Evolutionary conservation across 352 stramenopile genomes (phyloP).

Genomic region (Phytophthora macrochlamydospora): DNA sequence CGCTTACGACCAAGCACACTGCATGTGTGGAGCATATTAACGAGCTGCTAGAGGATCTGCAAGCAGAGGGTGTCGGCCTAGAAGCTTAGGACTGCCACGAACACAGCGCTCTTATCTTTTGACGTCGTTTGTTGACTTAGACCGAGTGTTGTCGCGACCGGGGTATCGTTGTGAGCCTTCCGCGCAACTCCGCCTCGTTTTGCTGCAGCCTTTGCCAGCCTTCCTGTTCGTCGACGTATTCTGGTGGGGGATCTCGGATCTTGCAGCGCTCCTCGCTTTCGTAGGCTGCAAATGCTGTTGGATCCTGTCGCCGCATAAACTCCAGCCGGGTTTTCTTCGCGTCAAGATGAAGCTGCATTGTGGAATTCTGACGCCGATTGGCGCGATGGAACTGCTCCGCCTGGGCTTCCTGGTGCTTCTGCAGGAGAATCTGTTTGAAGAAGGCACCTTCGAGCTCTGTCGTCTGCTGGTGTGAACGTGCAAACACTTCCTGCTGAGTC

Average conservation of each 20-base stretch:
- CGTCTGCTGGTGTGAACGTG: slow-evolving; percentile 17
- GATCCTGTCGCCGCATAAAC: slow-evolving; percentile 71
- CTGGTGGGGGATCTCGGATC: slow-evolving; percentile 56
- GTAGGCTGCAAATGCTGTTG: slow-evolving; percentile 52
- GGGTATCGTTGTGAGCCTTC: slow-evolving; percentile 57
- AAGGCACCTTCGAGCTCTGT: slow-evolving; percentile 45
- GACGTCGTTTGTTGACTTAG: neutral
- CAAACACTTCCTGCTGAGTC: slow-evolving; percentile 59
- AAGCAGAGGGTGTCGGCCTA: slow-evolving; percentile 60
- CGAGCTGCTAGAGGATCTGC: slow-evolving; percentile 75
- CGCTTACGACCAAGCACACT: slow-evolving; percentile 61
- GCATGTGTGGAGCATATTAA: slow-evolving; percentile 79
- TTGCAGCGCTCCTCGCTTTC: slow-evolving; percentile 47
- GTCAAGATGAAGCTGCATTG: slow-evolving; percentile 75
- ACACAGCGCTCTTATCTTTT: neutral
- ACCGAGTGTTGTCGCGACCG: slow-evolving; percentile 20
- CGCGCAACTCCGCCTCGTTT: slow-evolving; percentile 64
- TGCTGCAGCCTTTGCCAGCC: slow-evolving; percentile 36
- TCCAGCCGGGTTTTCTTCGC: slow-evolving; percentile 74
- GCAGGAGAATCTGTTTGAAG: slow-evolving; percentile 54
- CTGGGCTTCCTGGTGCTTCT: slow-evolving; percentile 77
- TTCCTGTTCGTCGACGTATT: slow-evolving; percentile 54
- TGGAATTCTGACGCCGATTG: slow-evolving; percentile 69
- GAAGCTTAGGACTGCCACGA: slow-evolving; percentile 14
- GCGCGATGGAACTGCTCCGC: slow-evolving; percentile 58